Percentiles rank a stretch among this genome's conserved stretches.
These are phyloP conservation scores for Backusella luteola DNA, from an alignment of 192 early-diverging fungal species.

Conservation along the genomic window DNA sequence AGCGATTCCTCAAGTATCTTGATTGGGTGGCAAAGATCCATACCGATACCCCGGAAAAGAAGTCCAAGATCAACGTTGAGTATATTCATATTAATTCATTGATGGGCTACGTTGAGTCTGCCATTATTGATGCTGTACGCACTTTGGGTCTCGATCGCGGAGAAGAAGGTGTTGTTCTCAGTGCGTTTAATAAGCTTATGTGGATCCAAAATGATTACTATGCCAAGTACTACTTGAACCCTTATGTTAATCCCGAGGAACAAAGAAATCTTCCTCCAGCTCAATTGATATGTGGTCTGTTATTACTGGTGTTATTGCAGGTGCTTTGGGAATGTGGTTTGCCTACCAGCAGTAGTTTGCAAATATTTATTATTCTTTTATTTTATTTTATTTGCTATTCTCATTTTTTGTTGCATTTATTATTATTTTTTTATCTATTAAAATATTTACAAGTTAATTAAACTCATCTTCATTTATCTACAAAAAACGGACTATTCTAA, in stretches of 20 bases:
- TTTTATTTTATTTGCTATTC: background rate
- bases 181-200: constrained; percentile 76
- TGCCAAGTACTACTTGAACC: constrained; percentile 66
- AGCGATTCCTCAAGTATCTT: constrained; percentile 65
- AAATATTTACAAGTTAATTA: background rate
- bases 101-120: constrained; percentile 63
- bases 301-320: constrained; percentile 14
- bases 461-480: background rate
- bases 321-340: constrained; percentile 1
- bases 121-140: constrained; percentile 52
- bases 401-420: background rate
- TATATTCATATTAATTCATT: constrained; percentile 80
- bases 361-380: background rate
- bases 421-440: background rate
- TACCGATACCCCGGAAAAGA: constrained; percentile 69
- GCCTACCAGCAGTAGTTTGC: background rate
- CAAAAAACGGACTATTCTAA: background rate
- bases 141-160: constrained; percentile 52
- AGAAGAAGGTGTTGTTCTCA: constrained; percentile 50
- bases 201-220: constrained; percentile 88
- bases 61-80: constrained; percentile 76
- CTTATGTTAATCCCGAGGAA: background rate
- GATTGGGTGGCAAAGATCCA: constrained; percentile 83
- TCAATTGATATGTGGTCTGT: constrained; percentile 5
- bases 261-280: background rate